phyloP scores from a whole-genome alignment of 345 rosid genomes.

The Iberis pinnata region DNA sequence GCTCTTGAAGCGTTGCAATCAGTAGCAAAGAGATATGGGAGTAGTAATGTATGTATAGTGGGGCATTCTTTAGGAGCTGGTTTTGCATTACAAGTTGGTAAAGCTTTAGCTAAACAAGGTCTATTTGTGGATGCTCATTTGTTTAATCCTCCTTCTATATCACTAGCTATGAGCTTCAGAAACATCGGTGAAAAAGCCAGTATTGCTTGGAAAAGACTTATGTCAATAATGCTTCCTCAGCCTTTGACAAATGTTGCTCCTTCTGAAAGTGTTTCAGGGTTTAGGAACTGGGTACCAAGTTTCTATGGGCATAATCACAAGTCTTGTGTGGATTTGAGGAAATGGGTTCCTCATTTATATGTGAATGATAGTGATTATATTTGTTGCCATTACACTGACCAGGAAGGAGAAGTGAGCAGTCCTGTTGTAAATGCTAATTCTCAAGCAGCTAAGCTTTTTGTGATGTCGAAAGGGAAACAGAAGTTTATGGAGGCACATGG shows the following conservation, averaged over 20 bases:
- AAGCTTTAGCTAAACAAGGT: conserved; percentile 80
- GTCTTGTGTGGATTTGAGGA: conserved; percentile 37
- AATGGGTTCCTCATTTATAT: conserved; percentile 87
- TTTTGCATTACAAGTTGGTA: conserved; percentile 93
- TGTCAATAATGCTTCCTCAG: conserved; percentile 66
- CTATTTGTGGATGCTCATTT: conserved; percentile 76
- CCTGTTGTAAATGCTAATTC: conserved; percentile 19
- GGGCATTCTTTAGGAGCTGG: conserved; percentile 98
- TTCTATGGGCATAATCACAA: conserved; percentile 44
- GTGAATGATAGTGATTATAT: conserved; percentile 89
- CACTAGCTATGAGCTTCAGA: conserved; percentile 83
- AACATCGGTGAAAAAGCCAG: conserved; percentile 80
- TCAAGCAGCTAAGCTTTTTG: conserved; percentile 80
- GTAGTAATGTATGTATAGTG: conserved; percentile 68
- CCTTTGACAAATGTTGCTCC: conserved; percentile 12
- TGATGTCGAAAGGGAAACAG: conserved; percentile 85
- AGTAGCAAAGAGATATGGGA: conserved; percentile 68
- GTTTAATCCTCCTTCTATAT: conserved; percentile 90
- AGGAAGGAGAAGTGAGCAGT: conserved; percentile 37
- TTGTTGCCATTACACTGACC: conserved; percentile 67
- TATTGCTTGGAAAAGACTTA: conserved; percentile 64
- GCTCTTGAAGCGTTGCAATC: conserved; percentile 56
- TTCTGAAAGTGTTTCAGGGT: conserved; percentile 35
- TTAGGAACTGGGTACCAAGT: conserved; percentile 52
- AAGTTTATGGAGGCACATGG: conserved; percentile 93